Evolutionary conservation across 305 asterid species (phyloP).

Genomic region (Caryopteris hybrid): DNA sequence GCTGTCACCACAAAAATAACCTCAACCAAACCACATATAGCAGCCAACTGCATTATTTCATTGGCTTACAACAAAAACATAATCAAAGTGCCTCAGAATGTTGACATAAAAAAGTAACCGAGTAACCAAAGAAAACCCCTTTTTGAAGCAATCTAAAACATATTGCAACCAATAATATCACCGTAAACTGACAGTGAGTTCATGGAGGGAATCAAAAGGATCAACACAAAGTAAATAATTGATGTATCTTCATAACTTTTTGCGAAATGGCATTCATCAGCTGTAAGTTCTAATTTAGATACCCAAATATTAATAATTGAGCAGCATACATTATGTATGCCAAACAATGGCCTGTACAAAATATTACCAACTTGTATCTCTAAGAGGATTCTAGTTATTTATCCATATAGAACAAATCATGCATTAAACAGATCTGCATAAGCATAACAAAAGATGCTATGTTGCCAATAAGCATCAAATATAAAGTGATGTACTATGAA

Average conservation of each 20-base stretch:
- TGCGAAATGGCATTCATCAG: not conserved
- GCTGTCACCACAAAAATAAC: not conserved
- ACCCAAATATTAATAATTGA: not conserved
- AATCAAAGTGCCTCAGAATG: not conserved
- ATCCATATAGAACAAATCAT: not conserved
- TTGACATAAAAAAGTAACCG: not conserved
- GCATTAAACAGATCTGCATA: not conserved
- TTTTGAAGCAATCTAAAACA: not conserved
- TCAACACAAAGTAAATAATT: not conserved
- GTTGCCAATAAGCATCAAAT: not conserved
- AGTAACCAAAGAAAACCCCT: not conserved
- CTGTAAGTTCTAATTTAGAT: not conserved
- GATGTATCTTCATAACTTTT: not conserved
- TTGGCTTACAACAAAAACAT: not conserved
- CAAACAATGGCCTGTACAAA: not conserved
- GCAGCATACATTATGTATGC: not conserved
- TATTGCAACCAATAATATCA: constrained; percentile 4
- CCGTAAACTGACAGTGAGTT: not conserved
- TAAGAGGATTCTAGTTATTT: not conserved
- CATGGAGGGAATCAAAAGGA: not conserved
- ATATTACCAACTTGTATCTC: not conserved
- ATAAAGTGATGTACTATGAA: not conserved
- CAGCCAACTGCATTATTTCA: not conserved
- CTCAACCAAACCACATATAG: not conserved
- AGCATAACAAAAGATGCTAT: not conserved